Base-by-base conservation (phyloP, 495 filamentous ascomycete genomes). In the Tuber umbilicatum region DNA sequence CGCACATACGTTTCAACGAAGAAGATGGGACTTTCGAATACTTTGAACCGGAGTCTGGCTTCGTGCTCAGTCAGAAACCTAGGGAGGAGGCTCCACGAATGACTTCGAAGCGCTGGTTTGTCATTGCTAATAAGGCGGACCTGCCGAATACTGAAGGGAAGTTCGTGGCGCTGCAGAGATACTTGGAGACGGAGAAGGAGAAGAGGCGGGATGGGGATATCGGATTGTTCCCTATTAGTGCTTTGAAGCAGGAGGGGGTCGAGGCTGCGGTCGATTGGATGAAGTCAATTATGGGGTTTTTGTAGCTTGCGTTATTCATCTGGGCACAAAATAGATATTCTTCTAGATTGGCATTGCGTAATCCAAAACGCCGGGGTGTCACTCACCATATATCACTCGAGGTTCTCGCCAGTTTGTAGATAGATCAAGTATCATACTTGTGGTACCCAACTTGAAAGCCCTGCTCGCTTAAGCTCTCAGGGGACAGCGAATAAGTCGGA, bases 51-150 rank as follows among this genome's bases (percentile, higher is more conserved):
- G 73, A 70, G 9, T 60, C 41, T 64, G 55, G 55, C 55, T 64
- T 64, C 31, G 55, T 64, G 31, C 35, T 64, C 14, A 64, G 55
- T 64, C 72, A 37, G 12, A 47, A 76, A 45, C 74, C 75, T 60
- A 72, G 60, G 21, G 72, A 74, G 17, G 55, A 70, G 35, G 55
- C 67, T 35, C 74, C 78, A 27, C 76, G 5, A 35, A 82, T 82
- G 75, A 72, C 75, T 23, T 86, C 87, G 16, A 99, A 99, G 83
- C 93, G 94, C 9, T 99, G 96, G 96, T 95, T 97, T 79, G 94
- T 98, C 1, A 91, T 98, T 47, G 96, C 94, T 14, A 97, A 94
- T 47, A 99, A 99, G 83, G 94, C 93, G 16, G 95, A 99, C 83
- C 81, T 97, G 70, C 87, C 89, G 14, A 87, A 87, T 1, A 95